These are phyloP conservation scores for Nigrograna mackinnonii DNA, from an alignment of 2,329 filamentous ascomycete genomes.

Conservation along the genomic window DNA sequence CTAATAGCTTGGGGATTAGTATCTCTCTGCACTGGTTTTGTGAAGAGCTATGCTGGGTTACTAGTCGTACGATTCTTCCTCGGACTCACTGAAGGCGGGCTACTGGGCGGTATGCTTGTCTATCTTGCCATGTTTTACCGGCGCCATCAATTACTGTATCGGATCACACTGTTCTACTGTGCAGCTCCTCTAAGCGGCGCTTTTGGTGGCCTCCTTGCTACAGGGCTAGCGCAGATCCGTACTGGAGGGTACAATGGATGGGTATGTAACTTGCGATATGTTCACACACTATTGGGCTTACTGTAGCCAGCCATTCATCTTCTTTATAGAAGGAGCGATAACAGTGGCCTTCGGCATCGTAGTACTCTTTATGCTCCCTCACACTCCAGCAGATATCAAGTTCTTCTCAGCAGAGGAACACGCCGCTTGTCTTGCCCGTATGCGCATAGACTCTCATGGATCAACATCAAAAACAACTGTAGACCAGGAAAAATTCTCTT, in stretches of 20 bases:
- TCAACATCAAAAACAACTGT: slow-evolving; percentile 26
- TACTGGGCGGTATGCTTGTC: slow-evolving; percentile 45
- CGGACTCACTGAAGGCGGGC: slow-evolving; percentile 46
- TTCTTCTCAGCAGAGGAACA: slow-evolving; percentile 34
- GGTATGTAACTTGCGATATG: slow-evolving; percentile 14
- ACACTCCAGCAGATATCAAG: slow-evolving; percentile 45
- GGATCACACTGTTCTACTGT: slow-evolving; percentile 43
- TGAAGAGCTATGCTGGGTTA: slow-evolving; percentile 44
- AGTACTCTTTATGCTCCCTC: slow-evolving; percentile 57
- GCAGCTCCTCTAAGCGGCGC: slow-evolving; percentile 44
- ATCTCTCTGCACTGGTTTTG: slow-evolving; percentile 45
- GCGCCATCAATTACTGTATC: slow-evolving; percentile 44
- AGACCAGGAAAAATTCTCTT: slow-evolving; percentile 43
- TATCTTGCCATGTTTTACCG: slow-evolving; percentile 49
- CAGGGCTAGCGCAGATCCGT: slow-evolving; percentile 44
- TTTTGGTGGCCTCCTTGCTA: slow-evolving; percentile 48
- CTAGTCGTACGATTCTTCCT: slow-evolving; percentile 46
- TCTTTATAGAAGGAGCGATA: slow-evolving; percentile 35
- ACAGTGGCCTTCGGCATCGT: slow-evolving; percentile 43
- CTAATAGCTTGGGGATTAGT: slow-evolving; percentile 46
- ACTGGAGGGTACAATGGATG: slow-evolving; percentile 42
- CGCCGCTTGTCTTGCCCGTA: slow-evolving; percentile 24
- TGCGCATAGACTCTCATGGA: slow-evolving; percentile 30
- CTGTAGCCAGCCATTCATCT: slow-evolving; percentile 29
- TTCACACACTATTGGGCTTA: background rate